Base-by-base conservation (phyloP, 2,329 filamentous ascomycete species). In the Orbilia javanica region DNA sequence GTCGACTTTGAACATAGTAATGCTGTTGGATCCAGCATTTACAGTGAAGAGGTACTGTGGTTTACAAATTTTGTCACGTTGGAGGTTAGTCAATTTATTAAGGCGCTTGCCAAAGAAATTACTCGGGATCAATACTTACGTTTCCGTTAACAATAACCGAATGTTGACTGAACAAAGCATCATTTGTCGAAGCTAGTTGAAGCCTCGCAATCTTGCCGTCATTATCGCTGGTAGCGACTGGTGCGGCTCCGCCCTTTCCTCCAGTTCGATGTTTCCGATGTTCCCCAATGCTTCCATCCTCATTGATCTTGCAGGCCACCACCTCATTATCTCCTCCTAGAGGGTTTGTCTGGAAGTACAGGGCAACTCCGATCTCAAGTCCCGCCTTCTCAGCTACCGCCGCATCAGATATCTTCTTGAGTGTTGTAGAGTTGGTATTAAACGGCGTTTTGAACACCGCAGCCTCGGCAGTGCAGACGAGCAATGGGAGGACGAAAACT, bases 21-120 rank as follows among this genome's bases (percentile, higher is more conserved):
- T 78, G 0, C 86, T 86, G 80, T 88, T 88, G 22, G 86, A 88
- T 3, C 87, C 87, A 0, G 87, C 82, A 66, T 88, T 88, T 48
- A 89, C 87, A 0, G 87, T 87, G 77, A 90, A 89, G 0, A 90
- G 74, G 71, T 52, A 42, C 78, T 79, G 31, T 18, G 5, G 8
- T 3, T 44, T 5, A 44, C 2, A 44, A n/a, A n/a, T n/a, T 44
- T 20, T 8, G 18, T n/a, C n/a, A n/a, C 1, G 13, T 44, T 18
- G 18, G 8, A 22, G 25, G 20, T 50, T 13, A 5, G 10, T 10
- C 25, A 18, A 44, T 44, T 7, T 20, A 4, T 7, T n/a, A n/a
- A n/a, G n/a, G n/a, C n/a, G n/a, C 4, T 44, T 7, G 4, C 6
- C 8, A 44, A 44, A n/a, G 15, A 44, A 18, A 44, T n/a, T 7